Evolutionary conservation across 805 yeast genomes (phyloP), one percentile per base, ranked within the genome.

Genomic region (Candida rishiriensis): DNA sequence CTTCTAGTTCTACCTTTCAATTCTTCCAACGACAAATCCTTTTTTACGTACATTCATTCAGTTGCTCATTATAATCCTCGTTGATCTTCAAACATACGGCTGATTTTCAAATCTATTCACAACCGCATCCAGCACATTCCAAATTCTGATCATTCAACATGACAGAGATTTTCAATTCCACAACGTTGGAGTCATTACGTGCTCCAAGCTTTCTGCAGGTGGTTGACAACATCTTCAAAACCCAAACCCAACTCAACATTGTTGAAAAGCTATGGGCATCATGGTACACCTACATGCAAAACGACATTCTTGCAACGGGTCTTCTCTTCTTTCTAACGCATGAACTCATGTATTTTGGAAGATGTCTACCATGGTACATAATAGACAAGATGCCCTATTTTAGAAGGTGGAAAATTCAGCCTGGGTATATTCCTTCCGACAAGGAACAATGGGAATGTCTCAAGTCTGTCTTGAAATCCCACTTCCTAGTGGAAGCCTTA

Each of bases 361-460:
- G 83, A 58, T 78, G 80, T 55, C 47, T 78, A 6, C 83, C 83
- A 10, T 78, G 82, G 82, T 73, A 66, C 51, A 66, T 78, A 13
- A 73, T 78, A 42, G 82, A 75, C 50, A 68, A 69, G 47, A 75
- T 73, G 14, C 77, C 79, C 6, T 76, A 65, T 53, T 78, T 78
- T 63, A 63, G 69, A 48, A 67, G 63, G 52, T 78, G 72, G 69
- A 78, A 77, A 57, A 74, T 78, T 44, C 83, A 78, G 56, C 78
- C 75, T 8, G 61, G 69, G 15, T 73, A 76, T 49, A 55, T 76
- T 18, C 82, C 82, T 8, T 65, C 76, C 3, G 71, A 71, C 47
- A 69, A 71, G 52, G 83, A 78, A 56, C 83, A 78, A 55, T 78
- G 81, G 81, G 83, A 78, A 54, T 78, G 82, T 54, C 58, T 77